Conservation (phyloP, 139 green algal genomes). For the Chlorokybus atmophyticus region DNA sequence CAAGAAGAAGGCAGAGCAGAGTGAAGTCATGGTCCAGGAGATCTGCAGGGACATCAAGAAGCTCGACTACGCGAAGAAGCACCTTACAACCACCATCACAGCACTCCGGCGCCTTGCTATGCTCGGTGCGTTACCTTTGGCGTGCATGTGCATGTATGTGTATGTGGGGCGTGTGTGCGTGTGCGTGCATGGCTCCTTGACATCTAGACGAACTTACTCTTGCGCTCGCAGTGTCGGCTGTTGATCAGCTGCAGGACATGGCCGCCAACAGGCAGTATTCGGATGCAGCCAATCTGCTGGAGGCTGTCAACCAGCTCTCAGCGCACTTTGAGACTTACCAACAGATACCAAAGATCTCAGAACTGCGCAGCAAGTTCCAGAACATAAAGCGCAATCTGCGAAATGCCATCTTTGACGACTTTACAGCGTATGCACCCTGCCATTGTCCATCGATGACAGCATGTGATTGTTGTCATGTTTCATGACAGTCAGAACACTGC, state of each 20-base stretch:
- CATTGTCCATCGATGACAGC: too few species aligned
- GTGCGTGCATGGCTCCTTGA: background rate
- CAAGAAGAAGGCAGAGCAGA: conserved; percentile 73
- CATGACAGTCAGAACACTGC: too few species aligned
- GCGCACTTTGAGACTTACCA: conserved; percentile 79
- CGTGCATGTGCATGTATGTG: too few species aligned
- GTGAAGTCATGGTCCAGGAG: conserved; percentile 88
- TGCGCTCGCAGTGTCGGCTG: conserved; percentile 24
- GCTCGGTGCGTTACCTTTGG: conserved; percentile 45
- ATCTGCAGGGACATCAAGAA: conserved; percentile 93
- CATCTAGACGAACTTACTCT: background rate
- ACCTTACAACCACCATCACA: conserved; percentile 91
- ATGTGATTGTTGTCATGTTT: too few species aligned
- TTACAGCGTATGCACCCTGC: too few species aligned
- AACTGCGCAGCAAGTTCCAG: conserved; percentile 48
- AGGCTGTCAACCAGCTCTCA: conserved; percentile 82
- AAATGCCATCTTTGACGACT: conserved; percentile 39
- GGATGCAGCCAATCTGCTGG: conserved; percentile 78
- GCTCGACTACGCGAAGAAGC: conserved; percentile 89
- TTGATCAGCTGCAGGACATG: conserved; percentile 36
- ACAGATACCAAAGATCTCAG: conserved; percentile 61
- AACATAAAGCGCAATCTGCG: conserved; percentile 25
- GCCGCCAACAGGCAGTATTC: conserved; percentile 55
- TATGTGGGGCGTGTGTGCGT: too few species aligned
- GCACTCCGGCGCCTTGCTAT: conserved; percentile 80